These are phyloP conservation scores for Exidia glandulosa DNA, from an alignment of 768 basidiomycete species.

Conservation along the genomic window DNA sequence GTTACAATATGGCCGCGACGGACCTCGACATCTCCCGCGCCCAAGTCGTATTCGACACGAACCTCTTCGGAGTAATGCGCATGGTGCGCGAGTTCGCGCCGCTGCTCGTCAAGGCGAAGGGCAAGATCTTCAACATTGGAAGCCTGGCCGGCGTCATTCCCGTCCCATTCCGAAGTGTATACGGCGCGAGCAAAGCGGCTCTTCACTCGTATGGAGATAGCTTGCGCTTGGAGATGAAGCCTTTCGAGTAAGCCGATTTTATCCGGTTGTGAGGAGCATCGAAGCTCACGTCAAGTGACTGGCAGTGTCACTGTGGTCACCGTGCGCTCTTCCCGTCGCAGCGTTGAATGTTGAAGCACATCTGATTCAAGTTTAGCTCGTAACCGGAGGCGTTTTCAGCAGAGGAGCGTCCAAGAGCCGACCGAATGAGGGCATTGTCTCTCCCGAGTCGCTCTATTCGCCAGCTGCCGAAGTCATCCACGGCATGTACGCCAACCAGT, in stretches of 20 bases:
- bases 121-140: slow-evolving; percentile 20
- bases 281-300: no score
- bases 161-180: slow-evolving; percentile 17
- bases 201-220: slow-evolving; percentile 20
- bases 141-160: slow-evolving; percentile 20
- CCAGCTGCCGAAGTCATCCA: no score
- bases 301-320: no score
- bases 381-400: no score
- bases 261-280: background rate
- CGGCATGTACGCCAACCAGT: no score
- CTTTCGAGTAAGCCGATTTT: slow-evolving; percentile 17
- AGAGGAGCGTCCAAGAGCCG: no score
- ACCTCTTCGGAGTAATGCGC: slow-evolving; percentile 21
- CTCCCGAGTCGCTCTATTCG: no score
- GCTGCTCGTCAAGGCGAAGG: slow-evolving; percentile 18
- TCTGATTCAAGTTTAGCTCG: no score
- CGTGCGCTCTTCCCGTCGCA: no score
- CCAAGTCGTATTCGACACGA: slow-evolving; percentile 19
- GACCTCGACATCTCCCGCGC: slow-evolving; percentile 16
- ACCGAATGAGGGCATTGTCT: no score
- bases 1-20: slow-evolving; percentile 12
- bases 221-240: slow-evolving; percentile 22
- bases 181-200: slow-evolving; percentile 25
- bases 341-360: no score
- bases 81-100: slow-evolving; percentile 22